Evolutionary conservation across 129 eudicot species (phyloP), one percentile per base, ranked within the genome.

Genomic region (Escallonia rubra): DNA sequence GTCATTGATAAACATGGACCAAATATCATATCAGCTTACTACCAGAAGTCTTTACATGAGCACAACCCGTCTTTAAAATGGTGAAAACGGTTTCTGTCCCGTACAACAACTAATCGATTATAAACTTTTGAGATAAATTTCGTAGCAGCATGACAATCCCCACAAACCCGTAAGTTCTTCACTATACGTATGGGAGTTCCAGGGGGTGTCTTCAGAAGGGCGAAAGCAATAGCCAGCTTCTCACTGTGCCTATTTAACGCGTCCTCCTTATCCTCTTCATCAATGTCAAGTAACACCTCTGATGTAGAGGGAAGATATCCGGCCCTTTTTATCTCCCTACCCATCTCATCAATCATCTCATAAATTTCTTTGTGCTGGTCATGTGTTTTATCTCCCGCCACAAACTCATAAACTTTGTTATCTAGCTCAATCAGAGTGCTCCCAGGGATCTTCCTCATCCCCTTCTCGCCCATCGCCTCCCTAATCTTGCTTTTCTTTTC

Each of bases 141-240:
- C 1, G 89, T 84, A 41, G 90, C 90, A 46, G 83, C 71, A 61
- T 90, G 95, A 66, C 95, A 86, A 79, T 90, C 95, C 5, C 54
- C 81, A 74, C 96, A 90, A 67, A 90, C 86, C 34, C 97, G 82
- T n/a, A 90, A 70, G 50, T 86, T 90, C 53, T 86, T 90, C 73
- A 86, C 86, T 13, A 90, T 77, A 15, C 96, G 73, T 49, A 84
- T 90, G 40, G 77, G 73, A 51, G 85, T 74, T 54, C 91, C 83
- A 3, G 83, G 91, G n/a, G 86, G 88, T 3, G 95, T 90, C 74
- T 82, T 86, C 64, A 86, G 46, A 59, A 90, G 86, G 43, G 88
- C 95, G 67, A 83, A 90, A 0, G 91, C 96, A 69, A 90, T 86
- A 13, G 96, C 96, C 8, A 90, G 58, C 84, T 90, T 86, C 70